These are phyloP conservation scores for Falciphora oryzae DNA, from an alignment of 2,329 filamentous ascomycete species.

Conservation along the genomic window DNA sequence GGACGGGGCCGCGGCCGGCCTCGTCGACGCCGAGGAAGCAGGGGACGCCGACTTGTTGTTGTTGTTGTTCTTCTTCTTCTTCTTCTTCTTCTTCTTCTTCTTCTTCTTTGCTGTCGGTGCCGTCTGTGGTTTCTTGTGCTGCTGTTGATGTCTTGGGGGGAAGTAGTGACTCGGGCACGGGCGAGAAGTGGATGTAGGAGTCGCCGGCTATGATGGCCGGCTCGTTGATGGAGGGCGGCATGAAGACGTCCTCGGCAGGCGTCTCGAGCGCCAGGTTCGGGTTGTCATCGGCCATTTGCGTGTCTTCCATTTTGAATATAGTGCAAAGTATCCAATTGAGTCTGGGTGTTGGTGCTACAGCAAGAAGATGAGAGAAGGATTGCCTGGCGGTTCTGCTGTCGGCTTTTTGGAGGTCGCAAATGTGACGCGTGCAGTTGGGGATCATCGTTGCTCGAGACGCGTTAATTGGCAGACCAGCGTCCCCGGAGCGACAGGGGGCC, in stretches of 20 bases:
- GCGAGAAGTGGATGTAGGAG: constrained; percentile 67
- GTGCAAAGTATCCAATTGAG: background rate
- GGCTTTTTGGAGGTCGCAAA: background rate
- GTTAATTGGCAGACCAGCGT: background rate
- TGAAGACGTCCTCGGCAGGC: constrained; percentile 38
- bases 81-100: background rate
- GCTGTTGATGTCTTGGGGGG: constrained; percentile 24
- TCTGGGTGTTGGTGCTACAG: background rate
- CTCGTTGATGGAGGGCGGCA: constrained; percentile 64
- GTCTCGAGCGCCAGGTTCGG: constrained; percentile 25
- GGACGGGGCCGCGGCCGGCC: constrained; percentile 87
- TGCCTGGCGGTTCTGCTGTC: background rate
- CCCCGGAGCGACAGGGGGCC: background rate
- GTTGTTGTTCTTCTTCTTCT: background rate
- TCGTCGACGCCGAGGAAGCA: constrained; percentile 89
- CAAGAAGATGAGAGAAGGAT: background rate
- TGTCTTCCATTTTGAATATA: constrained; percentile 31
- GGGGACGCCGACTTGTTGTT: constrained; percentile 38
- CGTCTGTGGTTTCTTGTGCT: constrained; percentile 15
- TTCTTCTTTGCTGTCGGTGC: constrained; percentile 13
- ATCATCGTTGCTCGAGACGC: background rate
- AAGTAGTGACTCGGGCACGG: constrained; percentile 57
- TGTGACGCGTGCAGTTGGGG: background rate
- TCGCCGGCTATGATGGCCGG: constrained; percentile 53
- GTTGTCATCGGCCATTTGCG: constrained; percentile 28